Percentiles rank a stretch among this genome's conserved stretches.
phyloP scores from a whole-genome alignment of 2,329 filamentous ascomycete species.

The Colletotrichum simmondsii region DNA sequence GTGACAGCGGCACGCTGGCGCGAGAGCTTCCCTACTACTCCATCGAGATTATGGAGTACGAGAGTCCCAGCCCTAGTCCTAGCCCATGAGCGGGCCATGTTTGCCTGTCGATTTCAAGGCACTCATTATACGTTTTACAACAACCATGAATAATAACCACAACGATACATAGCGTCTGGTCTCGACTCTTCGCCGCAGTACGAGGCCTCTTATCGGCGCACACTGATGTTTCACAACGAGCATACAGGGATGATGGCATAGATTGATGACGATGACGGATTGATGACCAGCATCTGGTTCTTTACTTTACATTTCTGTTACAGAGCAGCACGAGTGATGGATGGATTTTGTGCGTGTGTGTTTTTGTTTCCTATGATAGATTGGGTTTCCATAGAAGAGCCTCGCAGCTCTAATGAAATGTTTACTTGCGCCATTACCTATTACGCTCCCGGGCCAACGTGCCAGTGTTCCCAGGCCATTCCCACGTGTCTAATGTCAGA shows the following conservation, averaged over 20 bases:
- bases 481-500: background rate
- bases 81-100: conserved; percentile 16
- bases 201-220: background rate
- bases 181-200: background rate
- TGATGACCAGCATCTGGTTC: background rate
- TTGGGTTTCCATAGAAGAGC: conserved; percentile 19
- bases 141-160: background rate
- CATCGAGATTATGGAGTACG: conserved; percentile 60
- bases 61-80: conserved; percentile 23
- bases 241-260: background rate
- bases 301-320: background rate
- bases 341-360: background rate
- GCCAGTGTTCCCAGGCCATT: background rate
- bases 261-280: conserved; percentile 4
- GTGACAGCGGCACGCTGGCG: conserved; percentile 49
- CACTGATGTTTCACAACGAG: background rate
- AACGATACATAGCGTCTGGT: conserved; percentile 10
- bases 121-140: conserved; percentile 12
- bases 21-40: conserved; percentile 62
- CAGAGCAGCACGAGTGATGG: background rate
- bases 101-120: background rate
- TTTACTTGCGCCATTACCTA: background rate
- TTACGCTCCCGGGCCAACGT: background rate
- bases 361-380: conserved; percentile 3
- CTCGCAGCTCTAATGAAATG: conserved; percentile 25